phyloP scores from a whole-genome alignment of 495 filamentous ascomycete genomes.

The Evernia prunastri region DNA sequence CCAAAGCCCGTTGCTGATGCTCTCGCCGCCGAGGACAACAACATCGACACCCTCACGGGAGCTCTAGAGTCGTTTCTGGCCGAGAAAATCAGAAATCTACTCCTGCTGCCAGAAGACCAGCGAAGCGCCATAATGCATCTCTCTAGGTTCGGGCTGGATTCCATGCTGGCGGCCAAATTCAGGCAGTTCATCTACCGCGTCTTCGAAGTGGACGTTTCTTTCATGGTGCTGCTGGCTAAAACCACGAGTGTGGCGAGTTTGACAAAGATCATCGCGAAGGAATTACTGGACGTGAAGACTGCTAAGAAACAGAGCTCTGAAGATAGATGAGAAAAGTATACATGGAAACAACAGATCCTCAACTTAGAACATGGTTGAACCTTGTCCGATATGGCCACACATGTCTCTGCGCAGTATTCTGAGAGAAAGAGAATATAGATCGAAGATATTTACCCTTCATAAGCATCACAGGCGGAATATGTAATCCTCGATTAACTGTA shows the following conservation, averaged over 20 bases:
- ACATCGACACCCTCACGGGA: background rate
- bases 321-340: no score
- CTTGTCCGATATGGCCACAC: no score
- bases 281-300: background rate
- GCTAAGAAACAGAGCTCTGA: no score
- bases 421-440: no score
- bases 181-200: background rate
- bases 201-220: background rate
- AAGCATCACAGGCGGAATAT: no score
- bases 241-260: background rate
- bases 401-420: no score
- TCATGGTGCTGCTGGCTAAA: background rate
- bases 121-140: background rate
- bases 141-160: no score
- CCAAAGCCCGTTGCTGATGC: background rate
- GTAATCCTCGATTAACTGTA: no score
- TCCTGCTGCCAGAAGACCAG: background rate
- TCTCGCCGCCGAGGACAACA: background rate
- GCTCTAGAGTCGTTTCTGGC: background rate
- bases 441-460: no score
- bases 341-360: no score
- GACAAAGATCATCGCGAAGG: background rate
- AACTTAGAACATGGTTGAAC: no score
- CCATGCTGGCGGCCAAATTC: background rate
- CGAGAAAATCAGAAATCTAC: no score